These are phyloP conservation scores for Stagonosporopsis vannaccii DNA, from an alignment of 2,329 filamentous ascomycete species.

Conservation along the genomic window DNA sequence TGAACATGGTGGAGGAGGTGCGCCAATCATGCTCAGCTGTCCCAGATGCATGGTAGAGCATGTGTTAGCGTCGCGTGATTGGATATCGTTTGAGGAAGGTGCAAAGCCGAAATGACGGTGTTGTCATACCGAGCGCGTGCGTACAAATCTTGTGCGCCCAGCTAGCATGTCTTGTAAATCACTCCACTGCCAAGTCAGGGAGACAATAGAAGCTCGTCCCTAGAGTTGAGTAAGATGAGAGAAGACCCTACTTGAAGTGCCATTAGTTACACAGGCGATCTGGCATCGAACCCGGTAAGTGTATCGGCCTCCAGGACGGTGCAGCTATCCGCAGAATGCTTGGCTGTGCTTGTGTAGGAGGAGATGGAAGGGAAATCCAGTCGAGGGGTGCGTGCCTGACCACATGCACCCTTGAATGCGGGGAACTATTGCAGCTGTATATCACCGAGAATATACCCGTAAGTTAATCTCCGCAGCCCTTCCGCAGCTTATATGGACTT, in stretches of 20 bases:
- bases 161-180: neutral
- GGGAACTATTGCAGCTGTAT: conserved; percentile 1
- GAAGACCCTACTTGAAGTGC: neutral
- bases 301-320: neutral
- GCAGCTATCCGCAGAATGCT: conserved; percentile 12
- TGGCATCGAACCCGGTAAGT: neutral
- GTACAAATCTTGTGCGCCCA: neutral
- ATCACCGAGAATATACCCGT: neutral
- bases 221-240: neutral
- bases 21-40: conserved; percentile 3
- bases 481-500: conserved; percentile 9
- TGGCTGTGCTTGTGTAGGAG: conserved; percentile 3
- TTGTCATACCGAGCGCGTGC: conserved; percentile 14
- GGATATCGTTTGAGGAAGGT: conserved; percentile 8
- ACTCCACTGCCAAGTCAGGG: neutral
- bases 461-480: conserved; percentile 4
- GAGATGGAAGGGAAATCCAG: neutral
- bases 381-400: conserved; percentile 11
- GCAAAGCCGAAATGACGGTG: neutral
- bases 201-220: neutral
- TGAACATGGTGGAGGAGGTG: neutral
- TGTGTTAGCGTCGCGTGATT: conserved; percentile 18
- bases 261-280: neutral
- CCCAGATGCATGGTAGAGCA: conserved; percentile 10
- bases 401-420: conserved; percentile 9